Percentiles rank a stretch among this genome's conserved stretches.
Evolutionary conservation across 257 asterid genomes (phyloP).

Genomic region (Cinchona pubescens): DNA sequence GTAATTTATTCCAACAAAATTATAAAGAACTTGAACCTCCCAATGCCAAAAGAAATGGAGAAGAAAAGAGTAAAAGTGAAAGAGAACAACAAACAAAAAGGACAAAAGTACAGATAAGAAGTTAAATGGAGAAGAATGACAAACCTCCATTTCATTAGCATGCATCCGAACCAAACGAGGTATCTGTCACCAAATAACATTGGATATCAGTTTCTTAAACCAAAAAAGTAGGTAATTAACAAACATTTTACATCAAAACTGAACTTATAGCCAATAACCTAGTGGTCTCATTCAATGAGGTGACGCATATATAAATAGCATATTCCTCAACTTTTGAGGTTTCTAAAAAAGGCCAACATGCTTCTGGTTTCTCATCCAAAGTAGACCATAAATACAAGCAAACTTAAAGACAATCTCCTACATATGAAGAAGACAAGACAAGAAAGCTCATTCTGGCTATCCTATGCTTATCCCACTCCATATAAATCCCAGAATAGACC

Average conservation of each 20-base stretch:
- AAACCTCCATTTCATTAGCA: slow-evolving; percentile 98
- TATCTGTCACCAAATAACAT: slow-evolving; percentile 46
- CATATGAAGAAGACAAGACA: neutral
- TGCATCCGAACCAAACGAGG: slow-evolving; percentile 99
- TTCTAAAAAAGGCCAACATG: neutral
- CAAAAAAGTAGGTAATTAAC: neutral
- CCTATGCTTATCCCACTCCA: neutral
- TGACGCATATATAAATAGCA: neutral
- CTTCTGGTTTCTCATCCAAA: neutral
- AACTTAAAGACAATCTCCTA: neutral
- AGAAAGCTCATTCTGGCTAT: neutral
- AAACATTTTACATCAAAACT: neutral
- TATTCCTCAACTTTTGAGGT: neutral
- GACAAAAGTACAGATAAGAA: neutral
- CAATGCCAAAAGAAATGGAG: neutral
- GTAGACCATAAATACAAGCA: neutral
- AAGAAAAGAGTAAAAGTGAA: too few species aligned
- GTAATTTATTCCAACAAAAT: neutral
- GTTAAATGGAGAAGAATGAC: slow-evolving; percentile 17
- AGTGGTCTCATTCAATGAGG: neutral
- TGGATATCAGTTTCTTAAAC: neutral
- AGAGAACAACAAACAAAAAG: neutral
- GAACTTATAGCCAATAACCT: neutral
- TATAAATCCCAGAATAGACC: neutral
- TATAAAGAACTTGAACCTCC: neutral